Evolutionary conservation across 2,329 filamentous ascomycete species (phyloP), one percentile per base, ranked within the genome.

Genomic region (Cucurbitaria berberidis): DNA sequence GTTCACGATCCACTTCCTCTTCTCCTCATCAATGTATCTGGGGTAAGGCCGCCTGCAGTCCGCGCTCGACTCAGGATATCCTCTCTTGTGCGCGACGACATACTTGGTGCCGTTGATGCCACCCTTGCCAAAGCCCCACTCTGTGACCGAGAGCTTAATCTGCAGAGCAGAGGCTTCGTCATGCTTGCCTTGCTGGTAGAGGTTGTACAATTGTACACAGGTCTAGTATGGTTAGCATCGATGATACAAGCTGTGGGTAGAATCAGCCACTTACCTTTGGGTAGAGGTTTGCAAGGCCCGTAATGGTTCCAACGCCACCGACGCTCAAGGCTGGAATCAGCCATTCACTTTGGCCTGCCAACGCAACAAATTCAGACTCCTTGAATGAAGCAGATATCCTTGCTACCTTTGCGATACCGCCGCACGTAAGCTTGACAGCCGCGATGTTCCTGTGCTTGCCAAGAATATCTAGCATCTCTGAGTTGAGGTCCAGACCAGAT

Each of bases 71-170:
- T 78, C 66, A 1, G 81, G 77, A 61, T 86, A 86, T n/a, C 81
- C 82, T 16, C 74, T 73, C 22, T 81, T 67, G 64, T 84, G 80
- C 32, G 79, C 81, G 30, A 85, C 82, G n/a, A 84, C 78, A 78
- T 81, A 85, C 67, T 86, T 86, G 7, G 81, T 85, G 9, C 84
- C 83, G 61, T 84, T 85, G 66, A 86, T 84, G n/a, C 82, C 83
- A 3, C 81, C 80, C 66, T 83, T 84, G 24, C 73, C 81, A 47
- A 86, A 83, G 1, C 81, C 83, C 78, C 79, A 83, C 74, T 85
- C 83, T 51, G 78, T 77, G 62, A 79, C 73, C 6, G 79, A 81
- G 32, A 85, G 73, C 68, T 81, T 76, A 45, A 81, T 72, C 67
- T 85, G 83, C 4, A 81, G 72, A 2, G 74, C 72, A 22, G 78